A percentile compares a stretch with the other conserved stretches of the same genome.
phyloP scores from a whole-genome alignment of 2,329 filamentous ascomycete genomes.

The Tolypocladium endophyticum region DNA sequence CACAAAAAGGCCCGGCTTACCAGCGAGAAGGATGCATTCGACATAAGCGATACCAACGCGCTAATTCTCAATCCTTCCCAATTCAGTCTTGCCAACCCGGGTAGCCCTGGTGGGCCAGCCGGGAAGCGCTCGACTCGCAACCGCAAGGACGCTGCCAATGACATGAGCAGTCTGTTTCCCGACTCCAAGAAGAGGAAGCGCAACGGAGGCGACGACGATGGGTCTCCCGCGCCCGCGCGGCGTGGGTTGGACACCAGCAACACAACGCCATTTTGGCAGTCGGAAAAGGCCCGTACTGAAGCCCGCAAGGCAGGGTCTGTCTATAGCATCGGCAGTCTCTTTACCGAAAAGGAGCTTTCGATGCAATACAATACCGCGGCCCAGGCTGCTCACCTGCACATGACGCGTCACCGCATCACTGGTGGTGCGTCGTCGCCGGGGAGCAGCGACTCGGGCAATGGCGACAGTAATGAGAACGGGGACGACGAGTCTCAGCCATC shows the following conservation, averaged over 20 bases:
- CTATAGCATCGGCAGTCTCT: slow-evolving; percentile 60
- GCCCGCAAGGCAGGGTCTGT: slow-evolving; percentile 47
- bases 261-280: slow-evolving; percentile 53
- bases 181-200: slow-evolving; percentile 54
- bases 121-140: slow-evolving; percentile 53
- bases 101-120: slow-evolving; percentile 52
- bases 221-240: slow-evolving; percentile 48
- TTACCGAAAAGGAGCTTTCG: slow-evolving; percentile 58
- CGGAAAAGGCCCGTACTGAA: slow-evolving; percentile 42
- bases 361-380: slow-evolving; percentile 56
- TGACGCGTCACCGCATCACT: slow-evolving; percentile 45
- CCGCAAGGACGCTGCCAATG: slow-evolving; percentile 40
- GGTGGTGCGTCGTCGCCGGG: slow-evolving; percentile 39
- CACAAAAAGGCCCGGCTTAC: slow-evolving; percentile 54
- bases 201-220: slow-evolving; percentile 49
- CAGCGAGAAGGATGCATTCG: slow-evolving; percentile 57
- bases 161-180: slow-evolving; percentile 33
- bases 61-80: slow-evolving; percentile 58
- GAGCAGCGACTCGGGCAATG: slow-evolving; percentile 42
- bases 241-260: slow-evolving; percentile 44
- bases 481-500: slow-evolving; percentile 35
- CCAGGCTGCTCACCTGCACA: slow-evolving; percentile 50
- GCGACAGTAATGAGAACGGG: slow-evolving; percentile 38
- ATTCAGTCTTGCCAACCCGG: slow-evolving; percentile 54
- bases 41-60: slow-evolving; percentile 56